Evolutionary conservation across 495 filamentous ascomycete genomes (phyloP).

Genomic region (Bombardia bombarda): DNA sequence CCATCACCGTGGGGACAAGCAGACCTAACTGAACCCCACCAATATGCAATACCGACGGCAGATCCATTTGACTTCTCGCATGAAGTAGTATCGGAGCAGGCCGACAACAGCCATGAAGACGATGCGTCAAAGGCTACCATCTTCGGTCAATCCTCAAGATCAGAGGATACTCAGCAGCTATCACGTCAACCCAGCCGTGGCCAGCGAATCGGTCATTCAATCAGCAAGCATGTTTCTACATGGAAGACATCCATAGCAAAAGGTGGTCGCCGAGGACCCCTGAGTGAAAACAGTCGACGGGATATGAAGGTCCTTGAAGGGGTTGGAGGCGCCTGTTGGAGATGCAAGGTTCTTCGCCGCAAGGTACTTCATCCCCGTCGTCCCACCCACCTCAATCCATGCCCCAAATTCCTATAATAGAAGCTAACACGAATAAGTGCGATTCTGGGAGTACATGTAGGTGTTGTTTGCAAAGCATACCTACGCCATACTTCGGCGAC

Average conservation of each 20-base stretch:
- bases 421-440: conserved; percentile 15
- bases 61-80: no score
- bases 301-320: conserved; percentile 20
- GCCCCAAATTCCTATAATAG: no score
- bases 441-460: conserved; percentile 21
- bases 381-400: no score
- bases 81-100: no score
- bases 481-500: conserved; percentile 20
- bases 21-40: no score
- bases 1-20: no score
- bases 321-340: conserved; percentile 26
- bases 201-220: conserved; percentile 19
- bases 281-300: conserved; percentile 17
- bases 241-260: conserved; percentile 21
- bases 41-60: no score
- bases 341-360: conserved; percentile 27
- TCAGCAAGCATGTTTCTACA: conserved; percentile 23
- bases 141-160: not conserved
- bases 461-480: conserved; percentile 21
- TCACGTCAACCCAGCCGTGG: conserved; percentile 17
- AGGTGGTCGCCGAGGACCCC: conserved; percentile 18
- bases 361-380: conserved; percentile 10
- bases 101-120: no score
- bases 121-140: no score
- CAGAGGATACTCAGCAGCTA: conserved; percentile 3